phyloP scores from a whole-genome alignment of 129 eudicot genomes.

The Centrapalus pauciflorus region DNA sequence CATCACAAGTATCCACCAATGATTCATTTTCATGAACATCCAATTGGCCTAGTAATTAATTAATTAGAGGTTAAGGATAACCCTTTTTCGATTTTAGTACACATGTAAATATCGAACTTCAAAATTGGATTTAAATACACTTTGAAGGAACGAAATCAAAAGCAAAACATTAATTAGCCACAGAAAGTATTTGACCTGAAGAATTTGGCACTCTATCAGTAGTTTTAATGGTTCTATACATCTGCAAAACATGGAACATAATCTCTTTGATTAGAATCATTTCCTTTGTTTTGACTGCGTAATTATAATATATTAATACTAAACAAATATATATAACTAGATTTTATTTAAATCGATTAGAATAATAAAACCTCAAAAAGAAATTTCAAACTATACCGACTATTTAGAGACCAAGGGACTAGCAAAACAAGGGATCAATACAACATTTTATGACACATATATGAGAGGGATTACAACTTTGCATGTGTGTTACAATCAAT shows the following conservation, averaged over 20 bases:
- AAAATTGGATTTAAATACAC: neutral
- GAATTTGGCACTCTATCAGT: conserved; percentile 85
- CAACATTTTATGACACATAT: no score
- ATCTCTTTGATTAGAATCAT: neutral
- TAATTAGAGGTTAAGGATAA: neutral
- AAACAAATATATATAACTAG: no score
- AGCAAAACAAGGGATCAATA: no score
- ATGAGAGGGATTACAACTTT: no score
- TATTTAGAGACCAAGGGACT: no score
- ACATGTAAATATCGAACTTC: neutral
- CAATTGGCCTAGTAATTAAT: conserved; percentile 52
- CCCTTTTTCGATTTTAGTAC: conserved; percentile 11
- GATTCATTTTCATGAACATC: conserved; percentile 63
- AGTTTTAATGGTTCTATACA: conserved; percentile 93
- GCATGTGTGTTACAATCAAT: no score
- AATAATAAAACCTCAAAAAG: no score
- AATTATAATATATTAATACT: no score
- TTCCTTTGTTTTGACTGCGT: no score
- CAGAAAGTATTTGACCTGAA: conserved; percentile 46
- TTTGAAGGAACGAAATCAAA: neutral
- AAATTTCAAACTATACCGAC: no score
- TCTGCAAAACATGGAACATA: conserved; percentile 38
- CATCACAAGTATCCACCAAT: conserved; percentile 73
- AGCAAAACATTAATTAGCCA: neutral
- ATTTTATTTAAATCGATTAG: no score